Base-by-base conservation (phyloP, 768 basidiomycete species). In the Megacollybia marginata region DNA sequence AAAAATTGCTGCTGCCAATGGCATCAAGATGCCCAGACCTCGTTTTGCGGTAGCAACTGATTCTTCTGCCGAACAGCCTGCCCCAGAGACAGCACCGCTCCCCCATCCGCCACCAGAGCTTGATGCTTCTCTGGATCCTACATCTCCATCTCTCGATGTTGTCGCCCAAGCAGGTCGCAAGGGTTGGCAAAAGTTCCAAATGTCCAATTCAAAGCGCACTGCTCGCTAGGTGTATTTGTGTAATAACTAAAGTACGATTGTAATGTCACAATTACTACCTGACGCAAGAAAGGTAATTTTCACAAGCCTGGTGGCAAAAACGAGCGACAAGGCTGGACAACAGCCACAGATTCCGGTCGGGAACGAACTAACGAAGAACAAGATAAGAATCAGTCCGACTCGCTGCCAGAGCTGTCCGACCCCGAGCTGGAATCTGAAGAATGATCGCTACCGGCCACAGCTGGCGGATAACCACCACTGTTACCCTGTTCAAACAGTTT, bases 341-440 rank as follows among this genome's bases (percentile, higher is more conserved):
- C 46, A 54, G 46, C 42, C 42, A 20, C 31, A n/a, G 33, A 11
- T 34, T 32, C 33, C 50, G 52, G 15, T n/a, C n/a, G n/a, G n/a
- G n/a, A n/a, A n/a, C n/a, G 51, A 55, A 58, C 36, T 52, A 57
- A 54, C 53, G 45, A 35, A 50, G 46, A 48, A 56, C 50, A 36
- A 51, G 46, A 18, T 46, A 45, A 35, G 54, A 48, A 56, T 82
- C 71, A 91, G 64, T 91, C 88, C 19, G 88, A 88, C 58, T 91
- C 88, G 60, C 85, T 89, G 55, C 80, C 88, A 48, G 88, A 91
- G 63, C 85, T 88, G 52, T 88, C 87, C 38, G 38, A 40, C 44
- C 78, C 85, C 42, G 82, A 83, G 66, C 85, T 88, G 9, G 86
- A 85, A 63, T 91, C 88, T 45, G 85, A 88, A 33, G 85, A 85